phyloP scores from a whole-genome alignment of 2,329 filamentous ascomycete species.

The Hymenoscyphus fructigenus region DNA sequence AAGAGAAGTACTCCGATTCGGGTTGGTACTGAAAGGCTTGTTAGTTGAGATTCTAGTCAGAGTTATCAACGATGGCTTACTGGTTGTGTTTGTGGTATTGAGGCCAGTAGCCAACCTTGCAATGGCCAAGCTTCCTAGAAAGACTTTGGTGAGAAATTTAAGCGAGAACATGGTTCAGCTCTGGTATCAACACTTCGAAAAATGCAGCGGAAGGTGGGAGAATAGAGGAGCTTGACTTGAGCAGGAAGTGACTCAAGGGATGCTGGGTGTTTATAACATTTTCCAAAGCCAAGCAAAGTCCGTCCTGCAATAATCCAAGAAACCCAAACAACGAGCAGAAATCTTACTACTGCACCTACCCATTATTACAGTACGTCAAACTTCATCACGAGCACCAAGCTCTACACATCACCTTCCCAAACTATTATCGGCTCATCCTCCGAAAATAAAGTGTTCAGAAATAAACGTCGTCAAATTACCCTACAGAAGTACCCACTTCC shows the following conservation, averaged over 20 bases:
- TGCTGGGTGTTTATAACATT: not conserved
- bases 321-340: not conserved
- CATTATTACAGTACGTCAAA: not conserved
- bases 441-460: not conserved
- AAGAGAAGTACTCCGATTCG: slow-evolving; percentile 43
- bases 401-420: not conserved
- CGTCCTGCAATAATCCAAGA: not conserved
- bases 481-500: not conserved
- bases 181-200: not conserved
- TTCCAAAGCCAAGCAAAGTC: not conserved
- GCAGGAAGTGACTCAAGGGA: not conserved
- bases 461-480: not conserved
- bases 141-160: not conserved
- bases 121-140: not conserved
- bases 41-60: too few species aligned
- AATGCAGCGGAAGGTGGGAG: not conserved
- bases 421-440: not conserved
- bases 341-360: not conserved
- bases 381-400: not conserved
- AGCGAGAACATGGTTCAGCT: not conserved
- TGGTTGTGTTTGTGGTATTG: not conserved
- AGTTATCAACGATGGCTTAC: too few species aligned
- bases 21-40: slow-evolving; percentile 34
- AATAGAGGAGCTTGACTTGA: not conserved
- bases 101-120: not conserved